Conservation (phyloP, 2,329 filamentous ascomycete genomes). For the Aspergillus quadrilineatus region DNA sequence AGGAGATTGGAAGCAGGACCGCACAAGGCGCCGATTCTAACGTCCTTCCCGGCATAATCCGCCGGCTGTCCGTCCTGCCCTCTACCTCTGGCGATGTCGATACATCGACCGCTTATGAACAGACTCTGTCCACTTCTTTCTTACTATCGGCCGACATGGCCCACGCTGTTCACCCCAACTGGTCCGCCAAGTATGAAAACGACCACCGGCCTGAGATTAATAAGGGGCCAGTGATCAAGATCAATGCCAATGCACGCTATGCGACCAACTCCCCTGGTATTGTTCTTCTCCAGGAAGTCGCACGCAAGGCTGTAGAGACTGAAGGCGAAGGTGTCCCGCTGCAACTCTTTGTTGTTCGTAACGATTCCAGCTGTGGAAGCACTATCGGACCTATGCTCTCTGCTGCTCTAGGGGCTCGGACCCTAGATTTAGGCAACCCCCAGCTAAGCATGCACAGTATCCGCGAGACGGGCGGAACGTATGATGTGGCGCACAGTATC, state of each 20-base stretch:
- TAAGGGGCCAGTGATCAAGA: slow-evolving; percentile 92
- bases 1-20: slow-evolving; percentile 90
- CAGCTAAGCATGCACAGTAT: slow-evolving; percentile 98
- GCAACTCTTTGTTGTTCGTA: slow-evolving; percentile 93
- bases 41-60: slow-evolving; percentile 80
- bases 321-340: slow-evolving; percentile 73
- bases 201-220: slow-evolving; percentile 95
- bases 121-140: slow-evolving; percentile 87
- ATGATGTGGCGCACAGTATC: slow-evolving; percentile 84
- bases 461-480: slow-evolving; percentile 82
- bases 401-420: slow-evolving; percentile 80
- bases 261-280: slow-evolving; percentile 96
- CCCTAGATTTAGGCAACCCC: slow-evolving; percentile 88
- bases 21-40: slow-evolving; percentile 94
- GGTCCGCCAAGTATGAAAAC: slow-evolving; percentile 83
- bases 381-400: slow-evolving; percentile 98
- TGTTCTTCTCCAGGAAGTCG: slow-evolving; percentile 85
- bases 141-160: slow-evolving; percentile 97
- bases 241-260: slow-evolving; percentile 97
- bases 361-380: slow-evolving; percentile 90
- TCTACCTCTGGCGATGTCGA: slow-evolving; percentile 61
- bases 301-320: slow-evolving; percentile 56
- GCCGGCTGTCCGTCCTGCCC: slow-evolving; percentile 78
- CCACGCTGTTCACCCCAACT: slow-evolving; percentile 94
- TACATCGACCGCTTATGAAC: slow-evolving; percentile 81